phyloP scores from a whole-genome alignment of 78 protist genomes.

The Protostelium mycophagum region DNA sequence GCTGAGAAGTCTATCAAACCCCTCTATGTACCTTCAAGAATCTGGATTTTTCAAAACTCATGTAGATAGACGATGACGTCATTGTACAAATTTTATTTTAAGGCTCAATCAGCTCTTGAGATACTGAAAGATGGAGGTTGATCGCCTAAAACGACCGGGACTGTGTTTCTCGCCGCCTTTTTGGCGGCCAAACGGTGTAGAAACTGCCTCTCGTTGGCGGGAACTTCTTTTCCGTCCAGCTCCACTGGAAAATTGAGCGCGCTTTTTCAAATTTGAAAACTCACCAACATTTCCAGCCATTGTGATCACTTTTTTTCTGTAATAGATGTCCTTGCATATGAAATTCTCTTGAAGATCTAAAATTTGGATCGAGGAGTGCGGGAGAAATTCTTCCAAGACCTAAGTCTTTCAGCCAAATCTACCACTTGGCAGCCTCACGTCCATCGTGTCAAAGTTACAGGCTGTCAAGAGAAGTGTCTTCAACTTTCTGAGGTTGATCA shows the following conservation, averaged over 20 bases:
- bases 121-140: too few relatives aligned
- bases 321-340: not conserved
- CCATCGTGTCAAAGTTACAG: not conserved
- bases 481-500: not conserved
- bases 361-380: not conserved
- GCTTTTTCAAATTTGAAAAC: not conserved
- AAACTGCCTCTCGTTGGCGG: not conserved
- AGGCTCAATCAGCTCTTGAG: not conserved
- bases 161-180: not conserved
- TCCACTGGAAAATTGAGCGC: not conserved
- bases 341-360: not conserved
- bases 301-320: not conserved
- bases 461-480: not conserved
- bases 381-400: not conserved
- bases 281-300: not conserved
- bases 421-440: not conserved
- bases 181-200: not conserved
- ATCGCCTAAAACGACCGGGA: too few relatives aligned
- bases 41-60: not conserved
- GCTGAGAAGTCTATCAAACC: not conserved
- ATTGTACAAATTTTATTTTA: not conserved
- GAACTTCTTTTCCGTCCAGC: not conserved
- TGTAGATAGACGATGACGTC: not conserved
- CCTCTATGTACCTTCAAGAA: not conserved
- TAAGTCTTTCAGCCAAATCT: not conserved